Percentiles rank a stretch among this genome's conserved stretches.
Evolutionary conservation across 2,329 filamentous ascomycete genomes (phyloP).

Genomic region (Botryotinia globosa): DNA sequence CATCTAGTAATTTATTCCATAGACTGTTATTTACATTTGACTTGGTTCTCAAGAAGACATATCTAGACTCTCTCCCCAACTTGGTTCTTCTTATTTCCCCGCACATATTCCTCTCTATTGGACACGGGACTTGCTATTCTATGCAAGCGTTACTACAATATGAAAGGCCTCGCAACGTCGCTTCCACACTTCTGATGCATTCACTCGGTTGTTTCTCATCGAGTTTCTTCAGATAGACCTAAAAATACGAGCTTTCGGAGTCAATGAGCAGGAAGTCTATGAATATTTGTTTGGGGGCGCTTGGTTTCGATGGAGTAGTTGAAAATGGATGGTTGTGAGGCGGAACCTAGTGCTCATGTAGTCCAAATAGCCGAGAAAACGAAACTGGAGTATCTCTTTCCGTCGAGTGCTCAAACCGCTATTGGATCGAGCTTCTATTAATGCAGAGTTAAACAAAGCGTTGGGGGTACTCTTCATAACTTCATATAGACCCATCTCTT

Average conservation of each 20-base stretch:
- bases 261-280: neutral
- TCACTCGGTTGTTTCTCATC: neutral
- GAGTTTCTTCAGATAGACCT: no score
- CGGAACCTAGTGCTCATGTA: neutral
- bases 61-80: neutral
- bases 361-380: neutral
- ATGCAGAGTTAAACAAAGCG: neutral
- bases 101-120: neutral
- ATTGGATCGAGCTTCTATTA: conserved; percentile 24
- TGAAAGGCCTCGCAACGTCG: no score
- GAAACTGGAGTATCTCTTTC: neutral
- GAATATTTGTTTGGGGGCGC: no score
- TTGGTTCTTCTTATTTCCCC: neutral
- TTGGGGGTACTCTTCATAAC: neutral
- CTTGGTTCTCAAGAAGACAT: neutral
- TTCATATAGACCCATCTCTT: conserved; percentile 38
- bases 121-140: accelerated
- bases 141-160: no score
- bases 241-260: neutral
- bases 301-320: neutral
- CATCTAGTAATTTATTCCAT: neutral
- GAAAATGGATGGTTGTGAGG: neutral
- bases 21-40: neutral
- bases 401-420: conserved; percentile 22
- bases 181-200: neutral